Conservation (phyloP, 2,329 filamentous ascomycete species). For the Colletotrichum phormii region DNA sequence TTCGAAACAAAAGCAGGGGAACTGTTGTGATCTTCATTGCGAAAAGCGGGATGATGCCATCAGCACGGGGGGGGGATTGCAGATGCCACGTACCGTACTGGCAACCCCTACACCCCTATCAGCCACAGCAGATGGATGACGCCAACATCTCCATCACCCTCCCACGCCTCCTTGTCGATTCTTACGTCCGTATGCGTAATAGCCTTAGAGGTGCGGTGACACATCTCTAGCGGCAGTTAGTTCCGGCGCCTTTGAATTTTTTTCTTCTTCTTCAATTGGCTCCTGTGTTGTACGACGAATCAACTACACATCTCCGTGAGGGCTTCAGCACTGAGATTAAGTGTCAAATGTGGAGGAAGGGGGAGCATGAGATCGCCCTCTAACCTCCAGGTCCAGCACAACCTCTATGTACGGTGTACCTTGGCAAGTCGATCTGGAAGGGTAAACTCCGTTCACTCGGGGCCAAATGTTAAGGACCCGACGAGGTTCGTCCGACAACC, state of each 20-base stretch:
- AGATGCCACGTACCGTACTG: neutral
- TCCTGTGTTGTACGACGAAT: conserved; percentile 1
- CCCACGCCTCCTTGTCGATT: neutral
- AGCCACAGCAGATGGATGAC: conserved; percentile 1
- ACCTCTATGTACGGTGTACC: no score
- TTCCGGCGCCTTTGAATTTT: neutral
- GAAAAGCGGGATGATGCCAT: neutral
- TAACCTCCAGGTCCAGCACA: neutral
- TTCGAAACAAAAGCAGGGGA: conserved; percentile 16
- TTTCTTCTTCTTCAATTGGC: neutral
- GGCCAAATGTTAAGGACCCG: neutral
- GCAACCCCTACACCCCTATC: neutral
- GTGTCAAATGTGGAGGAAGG: neutral
- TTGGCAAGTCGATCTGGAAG: neutral
- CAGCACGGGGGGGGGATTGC: neutral
- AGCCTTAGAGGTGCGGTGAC: neutral
- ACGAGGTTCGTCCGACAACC: neutral
- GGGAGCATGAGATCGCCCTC: neutral
- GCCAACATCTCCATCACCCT: neutral
- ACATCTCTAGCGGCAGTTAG: conserved; percentile 2
- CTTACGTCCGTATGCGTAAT: neutral
- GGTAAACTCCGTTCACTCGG: neutral
- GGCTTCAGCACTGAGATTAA: neutral
- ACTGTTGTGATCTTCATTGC: neutral
- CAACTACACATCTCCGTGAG: neutral